These are phyloP conservation scores for Populus hybrid DNA, from an alignment of 441 rosid genomes.

Conservation along the genomic window DNA sequence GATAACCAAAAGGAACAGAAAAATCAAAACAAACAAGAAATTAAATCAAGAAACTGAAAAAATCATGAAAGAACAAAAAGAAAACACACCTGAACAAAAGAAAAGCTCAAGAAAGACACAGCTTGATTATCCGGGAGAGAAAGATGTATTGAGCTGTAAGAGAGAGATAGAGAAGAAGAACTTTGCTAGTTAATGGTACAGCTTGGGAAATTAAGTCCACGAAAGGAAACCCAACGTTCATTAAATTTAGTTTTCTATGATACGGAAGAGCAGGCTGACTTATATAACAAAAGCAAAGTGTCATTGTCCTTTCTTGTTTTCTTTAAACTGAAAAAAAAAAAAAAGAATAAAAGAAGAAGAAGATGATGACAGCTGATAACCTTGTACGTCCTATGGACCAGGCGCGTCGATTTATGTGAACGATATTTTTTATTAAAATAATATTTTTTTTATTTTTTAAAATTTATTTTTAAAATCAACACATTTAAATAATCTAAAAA, in stretches of 20 bases:
- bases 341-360: too few species aligned
- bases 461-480: too few species aligned
- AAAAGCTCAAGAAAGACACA: not conserved
- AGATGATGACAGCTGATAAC: not conserved
- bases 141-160: not conserved
- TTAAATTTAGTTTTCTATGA: not conserved
- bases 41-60: not conserved
- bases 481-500: too few species aligned
- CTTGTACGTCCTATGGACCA: not conserved
- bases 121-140: not conserved
- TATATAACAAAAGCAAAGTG: not conserved
- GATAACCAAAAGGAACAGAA: not conserved
- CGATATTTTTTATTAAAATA: too few species aligned
- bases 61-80: too few species aligned
- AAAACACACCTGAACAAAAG: not conserved
- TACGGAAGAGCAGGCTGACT: not conserved
- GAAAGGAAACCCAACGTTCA: constrained; percentile 9
- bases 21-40: too few species aligned
- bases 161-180: not conserved
- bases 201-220: not conserved
- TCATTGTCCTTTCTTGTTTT: not conserved
- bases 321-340: not conserved
- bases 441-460: too few species aligned
- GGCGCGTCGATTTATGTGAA: not conserved
- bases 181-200: not conserved